Conservation (phyloP, 2,329 filamentous ascomycete genomes). For the Aspergillus ochraceoroseus region DNA sequence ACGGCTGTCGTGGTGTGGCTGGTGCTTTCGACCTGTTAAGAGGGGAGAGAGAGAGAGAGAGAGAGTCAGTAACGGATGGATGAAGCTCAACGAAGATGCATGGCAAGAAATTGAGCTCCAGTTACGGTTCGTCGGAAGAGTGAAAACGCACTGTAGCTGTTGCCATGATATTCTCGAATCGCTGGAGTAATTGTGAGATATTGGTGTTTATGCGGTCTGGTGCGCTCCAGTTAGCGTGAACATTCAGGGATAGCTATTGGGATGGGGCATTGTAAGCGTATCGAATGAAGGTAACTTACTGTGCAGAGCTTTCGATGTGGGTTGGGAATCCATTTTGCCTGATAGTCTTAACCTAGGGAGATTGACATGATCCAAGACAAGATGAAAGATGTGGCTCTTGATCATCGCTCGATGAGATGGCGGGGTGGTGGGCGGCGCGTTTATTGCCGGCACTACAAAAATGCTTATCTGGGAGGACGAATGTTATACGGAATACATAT, state of each 20-base stretch:
- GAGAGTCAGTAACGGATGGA: not conserved
- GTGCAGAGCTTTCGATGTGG: slow-evolving; percentile 19
- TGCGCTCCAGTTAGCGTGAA: not conserved
- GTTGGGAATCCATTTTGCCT: slow-evolving; percentile 34
- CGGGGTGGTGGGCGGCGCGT: slow-evolving; percentile 12
- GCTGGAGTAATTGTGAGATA: slow-evolving; percentile 47
- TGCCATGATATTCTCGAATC: slow-evolving; percentile 54
- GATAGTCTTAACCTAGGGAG: too few relatives aligned
- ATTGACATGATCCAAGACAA: too few relatives aligned
- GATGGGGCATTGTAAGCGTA: not conserved
- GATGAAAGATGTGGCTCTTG: slow-evolving; percentile 11
- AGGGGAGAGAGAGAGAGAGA: rapidly evolving
- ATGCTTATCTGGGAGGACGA: too few relatives aligned
- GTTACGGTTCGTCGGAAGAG: not conserved
- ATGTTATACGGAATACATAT: too few relatives aligned
- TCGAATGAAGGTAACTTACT: slow-evolving; percentile 6
- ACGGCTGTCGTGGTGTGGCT: slow-evolving; percentile 55
- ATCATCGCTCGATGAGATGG: slow-evolving; percentile 7
- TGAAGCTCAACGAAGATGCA: too few relatives aligned
- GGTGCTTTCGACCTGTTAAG: slow-evolving; percentile 48
- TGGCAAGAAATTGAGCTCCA: too few relatives aligned
- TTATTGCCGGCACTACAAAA: slow-evolving; percentile 17
- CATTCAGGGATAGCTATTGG: not conserved
- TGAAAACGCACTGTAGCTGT: slow-evolving; percentile 45
- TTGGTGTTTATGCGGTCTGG: slow-evolving; percentile 45